These are phyloP conservation scores for Phytophthora fragariaefolia DNA, from an alignment of 352 stramenopile genomes.

Conservation along the genomic window DNA sequence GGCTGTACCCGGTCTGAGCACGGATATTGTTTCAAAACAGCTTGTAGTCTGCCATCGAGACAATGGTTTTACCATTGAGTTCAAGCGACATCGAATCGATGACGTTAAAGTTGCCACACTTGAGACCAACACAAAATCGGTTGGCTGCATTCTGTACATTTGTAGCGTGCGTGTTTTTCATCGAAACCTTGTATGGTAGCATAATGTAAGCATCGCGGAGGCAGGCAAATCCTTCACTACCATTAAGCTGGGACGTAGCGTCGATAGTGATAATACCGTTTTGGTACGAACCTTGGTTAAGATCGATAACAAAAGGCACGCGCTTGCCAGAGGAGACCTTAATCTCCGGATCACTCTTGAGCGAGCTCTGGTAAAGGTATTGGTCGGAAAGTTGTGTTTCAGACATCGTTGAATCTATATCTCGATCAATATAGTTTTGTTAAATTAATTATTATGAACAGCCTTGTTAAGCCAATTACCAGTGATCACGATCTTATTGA, in stretches of 20 bases:
- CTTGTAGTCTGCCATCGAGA: constrained; percentile 11
- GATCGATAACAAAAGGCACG: not conserved
- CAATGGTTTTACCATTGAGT: constrained; percentile 10
- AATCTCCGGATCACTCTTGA: too few species aligned
- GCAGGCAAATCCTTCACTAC: not conserved
- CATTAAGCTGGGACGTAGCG: not conserved
- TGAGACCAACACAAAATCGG: not conserved
- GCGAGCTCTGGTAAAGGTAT: not conserved
- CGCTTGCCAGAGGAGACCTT: too few species aligned
- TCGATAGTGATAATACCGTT: not conserved
- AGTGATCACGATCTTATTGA: not conserved
- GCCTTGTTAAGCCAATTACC: not conserved
- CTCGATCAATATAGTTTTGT: not conserved
- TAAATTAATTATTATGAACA: not conserved
- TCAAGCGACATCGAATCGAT: constrained; percentile 6
- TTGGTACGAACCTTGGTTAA: not conserved
- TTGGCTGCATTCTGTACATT: not conserved
- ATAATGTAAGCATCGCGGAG: not conserved
- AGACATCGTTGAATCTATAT: not conserved
- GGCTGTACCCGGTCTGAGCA: constrained; percentile 1
- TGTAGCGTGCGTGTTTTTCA: not conserved
- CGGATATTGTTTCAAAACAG: constrained; percentile 11
- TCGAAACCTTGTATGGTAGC: not conserved
- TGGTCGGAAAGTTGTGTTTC: not conserved
- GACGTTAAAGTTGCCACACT: not conserved